These are phyloP conservation scores for Massarina eburnea DNA, from an alignment of 2,329 filamentous ascomycete genomes.

Conservation along the genomic window DNA sequence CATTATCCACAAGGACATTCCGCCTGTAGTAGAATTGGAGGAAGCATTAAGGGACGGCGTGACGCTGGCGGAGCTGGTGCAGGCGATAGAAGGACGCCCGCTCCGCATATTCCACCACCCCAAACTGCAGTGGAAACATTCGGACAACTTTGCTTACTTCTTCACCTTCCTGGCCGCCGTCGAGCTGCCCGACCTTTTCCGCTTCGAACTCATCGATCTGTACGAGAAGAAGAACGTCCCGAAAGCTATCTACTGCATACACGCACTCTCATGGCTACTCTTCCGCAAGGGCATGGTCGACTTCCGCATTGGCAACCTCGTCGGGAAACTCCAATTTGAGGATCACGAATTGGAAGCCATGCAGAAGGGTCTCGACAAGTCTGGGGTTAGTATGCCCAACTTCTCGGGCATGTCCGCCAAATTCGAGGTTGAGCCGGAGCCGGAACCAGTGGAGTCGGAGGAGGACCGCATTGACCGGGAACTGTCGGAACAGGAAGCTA, in stretches of 20 bases:
- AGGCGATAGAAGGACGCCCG: conserved; percentile 75
- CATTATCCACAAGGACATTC: conserved; percentile 80
- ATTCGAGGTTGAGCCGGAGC: conserved; percentile 85
- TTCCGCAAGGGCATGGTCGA: conserved; percentile 93
- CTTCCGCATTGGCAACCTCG: conserved; percentile 94
- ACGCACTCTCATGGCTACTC: conserved; percentile 95
- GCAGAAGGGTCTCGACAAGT: conserved; percentile 94
- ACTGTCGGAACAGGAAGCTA: conserved; percentile 71
- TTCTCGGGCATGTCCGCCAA: conserved; percentile 97
- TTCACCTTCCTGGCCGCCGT: conserved; percentile 92
- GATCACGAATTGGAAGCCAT: conserved; percentile 96
- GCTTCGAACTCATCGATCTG: conserved; percentile 94
- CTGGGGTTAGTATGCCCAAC: conserved; percentile 93
- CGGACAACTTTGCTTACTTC: conserved; percentile 96
- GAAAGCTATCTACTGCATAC: conserved; percentile 98
- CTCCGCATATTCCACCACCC: conserved; percentile 83
- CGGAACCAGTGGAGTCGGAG: conserved; percentile 76
- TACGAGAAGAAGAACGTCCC: conserved; percentile 99
- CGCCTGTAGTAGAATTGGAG: conserved; percentile 90
- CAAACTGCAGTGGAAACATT: conserved; percentile 90
- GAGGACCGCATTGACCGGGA: conserved; percentile 85
- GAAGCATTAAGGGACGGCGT: conserved; percentile 91
- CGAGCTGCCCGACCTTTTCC: conserved; percentile 90
- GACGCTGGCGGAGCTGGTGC: conserved; percentile 90
- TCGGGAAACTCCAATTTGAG: conserved; percentile 95